Evolutionary conservation across 371 early-diverging fungal species (phyloP).

Genomic region (Parasitella parasitica): DNA sequence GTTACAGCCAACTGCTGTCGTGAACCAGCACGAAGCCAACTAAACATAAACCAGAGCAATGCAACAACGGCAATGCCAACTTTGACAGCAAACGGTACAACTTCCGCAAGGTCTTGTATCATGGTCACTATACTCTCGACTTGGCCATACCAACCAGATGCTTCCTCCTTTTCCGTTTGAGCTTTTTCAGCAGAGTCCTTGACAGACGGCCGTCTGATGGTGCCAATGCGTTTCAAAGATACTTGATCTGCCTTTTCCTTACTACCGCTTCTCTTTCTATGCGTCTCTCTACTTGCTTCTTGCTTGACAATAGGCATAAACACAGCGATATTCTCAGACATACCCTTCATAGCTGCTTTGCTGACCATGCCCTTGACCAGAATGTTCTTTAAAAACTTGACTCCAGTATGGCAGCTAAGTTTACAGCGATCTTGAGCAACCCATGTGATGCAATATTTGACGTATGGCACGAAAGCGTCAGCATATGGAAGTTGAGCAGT

Average conservation of each 20-base stretch:
- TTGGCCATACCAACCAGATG: slow-evolving; percentile 14
- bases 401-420: slow-evolving; percentile 50
- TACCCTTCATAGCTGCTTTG: slow-evolving; percentile 48
- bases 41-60: slow-evolving; percentile 22
- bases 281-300: slow-evolving; percentile 10
- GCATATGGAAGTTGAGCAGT: slow-evolving; percentile 57
- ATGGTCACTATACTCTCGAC: slow-evolving; percentile 5
- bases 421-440: slow-evolving; percentile 44
- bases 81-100: slow-evolving; percentile 22
- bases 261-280: not conserved
- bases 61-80: slow-evolving; percentile 1
- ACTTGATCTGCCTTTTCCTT: slow-evolving; percentile 9
- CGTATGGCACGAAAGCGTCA: slow-evolving; percentile 59
- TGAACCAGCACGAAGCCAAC: slow-evolving; percentile 18
- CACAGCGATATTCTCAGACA: slow-evolving; percentile 31
- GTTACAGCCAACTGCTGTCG: not conserved
- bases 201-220: slow-evolving; percentile 13
- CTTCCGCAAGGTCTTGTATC: slow-evolving; percentile 17
- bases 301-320: slow-evolving; percentile 36
- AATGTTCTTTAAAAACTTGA: slow-evolving; percentile 57
- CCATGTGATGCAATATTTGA: slow-evolving; percentile 59
- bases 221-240: slow-evolving; percentile 8
- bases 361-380: slow-evolving; percentile 54
- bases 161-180: not conserved
- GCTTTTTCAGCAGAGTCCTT: not conserved